These are phyloP conservation scores for Thielaviopsis ethacetica DNA, from an alignment of 2,329 filamentous ascomycete genomes.

Conservation along the genomic window DNA sequence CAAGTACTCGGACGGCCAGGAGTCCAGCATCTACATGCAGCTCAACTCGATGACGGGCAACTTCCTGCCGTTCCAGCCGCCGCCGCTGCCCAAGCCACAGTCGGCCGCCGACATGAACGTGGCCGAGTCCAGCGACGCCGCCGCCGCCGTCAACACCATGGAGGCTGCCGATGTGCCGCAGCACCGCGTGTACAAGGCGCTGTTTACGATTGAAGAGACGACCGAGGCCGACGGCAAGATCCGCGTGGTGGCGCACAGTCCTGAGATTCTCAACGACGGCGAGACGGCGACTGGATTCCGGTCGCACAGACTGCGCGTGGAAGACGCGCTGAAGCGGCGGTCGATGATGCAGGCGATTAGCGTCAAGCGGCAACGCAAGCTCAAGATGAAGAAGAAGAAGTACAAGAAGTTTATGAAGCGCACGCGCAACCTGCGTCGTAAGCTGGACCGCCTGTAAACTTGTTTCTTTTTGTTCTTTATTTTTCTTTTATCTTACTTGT, in stretches of 20 bases:
- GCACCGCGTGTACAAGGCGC: conserved; percentile 43
- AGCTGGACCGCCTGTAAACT: conserved; percentile 50
- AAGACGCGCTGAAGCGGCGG: conserved; percentile 33
- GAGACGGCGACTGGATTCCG: conserved; percentile 27
- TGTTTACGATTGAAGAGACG: conserved; percentile 52
- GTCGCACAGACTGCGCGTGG: conserved; percentile 45
- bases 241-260: conserved; percentile 44
- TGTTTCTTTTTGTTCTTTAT: background rate
- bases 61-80: conserved; percentile 68
- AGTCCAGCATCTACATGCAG: conserved; percentile 46
- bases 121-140: conserved; percentile 17
- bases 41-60: conserved; percentile 52
- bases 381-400: conserved; percentile 99
- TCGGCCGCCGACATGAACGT: conserved; percentile 16
- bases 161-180: conserved; percentile 23
- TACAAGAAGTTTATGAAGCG: conserved; percentile 98
- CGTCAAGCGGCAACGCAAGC: conserved; percentile 77
- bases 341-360: conserved; percentile 64
- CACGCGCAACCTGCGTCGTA: conserved; percentile 75
- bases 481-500: background rate
- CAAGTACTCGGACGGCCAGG: conserved; percentile 38
- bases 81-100: conserved; percentile 58
- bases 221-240: conserved; percentile 42
- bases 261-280: conserved; percentile 36
- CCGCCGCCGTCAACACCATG: conserved; percentile 16